Evolutionary conservation across 495 filamentous ascomycete genomes (phyloP), one percentile per base, ranked within the genome.

Genomic region (Lophiostoma macrostomum): DNA sequence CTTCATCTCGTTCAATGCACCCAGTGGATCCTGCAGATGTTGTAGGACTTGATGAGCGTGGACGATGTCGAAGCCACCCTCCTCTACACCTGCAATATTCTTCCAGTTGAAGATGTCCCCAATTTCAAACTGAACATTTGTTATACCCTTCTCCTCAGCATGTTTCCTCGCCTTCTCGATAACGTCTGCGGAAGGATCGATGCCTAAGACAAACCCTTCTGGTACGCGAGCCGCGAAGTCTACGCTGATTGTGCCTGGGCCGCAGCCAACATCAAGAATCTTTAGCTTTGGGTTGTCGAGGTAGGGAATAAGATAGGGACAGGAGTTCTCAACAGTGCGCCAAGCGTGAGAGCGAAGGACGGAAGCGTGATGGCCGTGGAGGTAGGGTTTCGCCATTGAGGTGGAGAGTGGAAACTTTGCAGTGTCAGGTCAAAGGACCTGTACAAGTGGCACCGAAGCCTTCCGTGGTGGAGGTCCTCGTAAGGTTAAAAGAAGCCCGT

Each of bases 201-300:
- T 49, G 23, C 58, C 67, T 24, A 60, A 57, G 46, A 78, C 69
- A 31, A 65, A 60, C 11, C 78, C 80, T 27, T 74, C 35, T 0
- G 76, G 72, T 0, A 77, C 73, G 29, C 70, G 63, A 1, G 52
- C 46, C 8, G 78, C 78, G 5, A 83, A 60, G 38, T 76, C 78
- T 0, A 73, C 61, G 0, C 78, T 81, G 43, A 84, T 82, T 20
- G 72, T 78, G 16, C 79, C 79, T 0, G 78, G 79, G 12, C 80
- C 79, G 60, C 79, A 82, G 37, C 80, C 80, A 24, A 82, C 69
- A 55, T 83, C 80, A 27, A 83, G 75, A 29, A 83, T 75, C 13
- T 70, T 65, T 64, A 74, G 70, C 34, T 66, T 39, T 0, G 76
- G 72, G 18, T 64, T 63, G 31, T 11, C 34, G 32, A 84, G 61